Base-by-base conservation (phyloP, 176 grass and related monocot genomes). In the barley (Hordeum vulgare) region DNA sequence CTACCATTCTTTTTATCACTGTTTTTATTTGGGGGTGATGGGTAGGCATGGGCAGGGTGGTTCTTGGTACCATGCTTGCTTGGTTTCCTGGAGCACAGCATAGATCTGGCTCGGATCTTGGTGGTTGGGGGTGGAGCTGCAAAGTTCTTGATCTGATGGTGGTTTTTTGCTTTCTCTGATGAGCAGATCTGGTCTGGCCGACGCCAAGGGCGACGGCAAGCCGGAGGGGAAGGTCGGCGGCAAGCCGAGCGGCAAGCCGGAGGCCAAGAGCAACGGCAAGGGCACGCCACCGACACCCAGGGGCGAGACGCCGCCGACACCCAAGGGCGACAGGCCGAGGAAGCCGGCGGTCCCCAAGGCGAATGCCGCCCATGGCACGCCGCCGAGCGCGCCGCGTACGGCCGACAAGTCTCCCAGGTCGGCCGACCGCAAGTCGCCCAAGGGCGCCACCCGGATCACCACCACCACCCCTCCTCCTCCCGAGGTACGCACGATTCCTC, bases 241-340 rank as follows among this genome's bases (percentile, higher is more conserved):
- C 79, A 88, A 72, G 80, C 37, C 80, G 3, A 29, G 61, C 61
- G 61, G 44, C 79, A 72, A 79, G 61, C 72, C 74, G 28, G 83
- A 81, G 51, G 71, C 73, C 40, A 94, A 92, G 66, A 66, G 84
- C 79, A 92, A 74, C 68, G 68, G 81, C 11, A 83, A 62, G 88
- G 75, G 67, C 82, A 88, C 92, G 72, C 89, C 93, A 65, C 90
- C 90, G 78, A 87, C 81, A 11, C 83, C 86, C 49, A 94, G 89
- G 82, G 76, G 77, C 61, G 77, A 77, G 61, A 91, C 70, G 70
- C 70, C 72, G 57, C 77, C 77, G 40, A 80, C 77, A 17, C 77
- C 77, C 77, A 80, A 80, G 61, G 45, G 42, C 77, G 39, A 81
- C 63, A 81, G 60, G 65, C 54, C 84, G 13, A 78, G 87, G 62